Evolutionary conservation across 345 rosid species (phyloP), one percentile per base, ranked within the genome.

Genomic region (Murraya koenigii): DNA sequence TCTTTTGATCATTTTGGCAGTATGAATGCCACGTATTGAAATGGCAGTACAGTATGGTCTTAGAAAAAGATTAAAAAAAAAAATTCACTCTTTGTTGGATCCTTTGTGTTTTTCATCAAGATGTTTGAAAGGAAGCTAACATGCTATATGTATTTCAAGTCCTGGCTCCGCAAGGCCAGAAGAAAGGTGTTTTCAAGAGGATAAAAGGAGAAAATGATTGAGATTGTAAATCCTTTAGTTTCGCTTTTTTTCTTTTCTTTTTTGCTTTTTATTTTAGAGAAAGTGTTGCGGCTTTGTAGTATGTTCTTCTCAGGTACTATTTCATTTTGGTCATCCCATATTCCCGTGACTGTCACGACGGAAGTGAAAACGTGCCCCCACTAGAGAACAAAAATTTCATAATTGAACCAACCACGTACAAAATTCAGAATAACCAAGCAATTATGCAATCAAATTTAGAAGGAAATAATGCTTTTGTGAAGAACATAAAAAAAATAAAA

Each of bases 1-100:
- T 44, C 67, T 80, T 75, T 63, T n/a, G n/a, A 38, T 71, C 59
- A 49, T 77, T 75, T 71, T 13, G 36, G 80, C 72, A 38, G 56
- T 75, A 64, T 30, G 69, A 66, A 75, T 67, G 66, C 62, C 62
- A 44, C 35, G 56, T 33, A 70, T 60, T 71, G 19, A 69, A 78
- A 36, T 20, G 62, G 61, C 47, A 10, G 3, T 64, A 23, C 49
- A 56, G 38, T 64, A 73, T 66, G 66, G 23, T 55, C 60, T 55
- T 55, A 55, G 25, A 64, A 72, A 69, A 44, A 36, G 39, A 36
- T 36, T 33, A 39, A 39, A 2, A 1, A 9, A 41, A 8, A 10
- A 41, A 80, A 61, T 61, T n/a, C 26, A 76, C 20, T 54, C 66
- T 66, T 23, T 22, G 54, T 23, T 30, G 19, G 23, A 30, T 65